Base-by-base conservation (phyloP, 768 basidiomycete genomes). In the Podaxis sp. region DNA sequence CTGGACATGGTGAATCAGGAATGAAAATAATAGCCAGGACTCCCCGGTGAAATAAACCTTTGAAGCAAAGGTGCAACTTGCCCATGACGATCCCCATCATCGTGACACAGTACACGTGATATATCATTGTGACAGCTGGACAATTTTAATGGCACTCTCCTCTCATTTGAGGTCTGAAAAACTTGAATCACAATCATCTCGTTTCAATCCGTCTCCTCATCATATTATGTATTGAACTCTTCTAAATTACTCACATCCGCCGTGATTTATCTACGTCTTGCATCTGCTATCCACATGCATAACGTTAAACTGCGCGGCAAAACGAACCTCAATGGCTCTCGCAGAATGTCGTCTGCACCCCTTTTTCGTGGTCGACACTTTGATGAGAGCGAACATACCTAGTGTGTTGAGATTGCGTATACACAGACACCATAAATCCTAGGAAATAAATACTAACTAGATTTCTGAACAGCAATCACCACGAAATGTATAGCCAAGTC, bases 1-100 rank as follows among this genome's bases (percentile, higher is more conserved):
- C 75, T 68, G 18, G 74, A 68, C 72, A 74, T 72, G 48, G 28
- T 27, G 48, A 18, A 38, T 25, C 36, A 48, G 25, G 14, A 40
- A 7, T 28, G 25, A 37, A 23, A 57, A 23, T 40, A 7, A 7
- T 42, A 28, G 25, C 40, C 40, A 13, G 38, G 54, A 42, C 13
- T 0, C 1, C 40, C 40, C 5, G 40, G 40, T 3, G 40, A 1
- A n/a, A n/a, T 13, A 14, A 42, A 48, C 14, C 47, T 21, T 21
- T 18, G 11, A 23, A 48, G 47, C 23, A 27, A 23, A 5, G 21
- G 18, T 37, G 10, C 36, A 36, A 16, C 18, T 16, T 42, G 16
- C 40, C 6, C 16, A 42, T 42, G 40, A 42, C 40, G 40, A 42
- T 42, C 14, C 18, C 14, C 42, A 44, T 40, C 40, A 7, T 1